Conservation (phyloP, 331 rosid genomes). For the Prunus yedoensis region DNA sequence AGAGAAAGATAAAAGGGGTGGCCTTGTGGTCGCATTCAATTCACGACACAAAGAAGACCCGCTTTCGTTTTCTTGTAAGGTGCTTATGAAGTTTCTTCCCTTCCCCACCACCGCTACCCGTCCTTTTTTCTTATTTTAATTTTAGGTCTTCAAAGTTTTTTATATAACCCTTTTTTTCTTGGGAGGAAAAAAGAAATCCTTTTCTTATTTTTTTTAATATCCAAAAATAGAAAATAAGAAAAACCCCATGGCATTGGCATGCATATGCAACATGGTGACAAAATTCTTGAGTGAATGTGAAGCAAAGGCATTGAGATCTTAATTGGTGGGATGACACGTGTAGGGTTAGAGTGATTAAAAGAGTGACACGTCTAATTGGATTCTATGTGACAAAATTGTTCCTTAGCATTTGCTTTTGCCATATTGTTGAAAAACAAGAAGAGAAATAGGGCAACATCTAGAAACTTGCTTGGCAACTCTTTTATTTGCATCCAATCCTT, state of each 20-base stretch:
- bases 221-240: too few relatives aligned
- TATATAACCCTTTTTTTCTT: background rate
- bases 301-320: background rate
- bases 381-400: background rate
- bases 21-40: conserved; percentile 51
- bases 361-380: background rate
- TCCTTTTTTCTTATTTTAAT: conserved; percentile 10
- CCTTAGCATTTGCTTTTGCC: background rate
- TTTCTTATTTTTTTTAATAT: background rate
- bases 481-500: background rate
- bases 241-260: background rate
- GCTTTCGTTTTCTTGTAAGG: conserved; percentile 47
- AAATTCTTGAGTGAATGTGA: background rate
- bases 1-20: conserved; percentile 1
- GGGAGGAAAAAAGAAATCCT: background rate
- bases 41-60: conserved; percentile 48
- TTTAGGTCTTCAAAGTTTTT: background rate
- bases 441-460: background rate
- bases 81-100: conserved; percentile 51
- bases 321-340: background rate
- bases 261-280: background rate
- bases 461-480: background rate
- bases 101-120: conserved; percentile 4
- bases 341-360: background rate
- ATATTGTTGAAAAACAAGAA: background rate